These are phyloP conservation scores for Coemansia sp. DNA, from an alignment of 192 early-diverging fungal genomes.

Conservation along the genomic window DNA sequence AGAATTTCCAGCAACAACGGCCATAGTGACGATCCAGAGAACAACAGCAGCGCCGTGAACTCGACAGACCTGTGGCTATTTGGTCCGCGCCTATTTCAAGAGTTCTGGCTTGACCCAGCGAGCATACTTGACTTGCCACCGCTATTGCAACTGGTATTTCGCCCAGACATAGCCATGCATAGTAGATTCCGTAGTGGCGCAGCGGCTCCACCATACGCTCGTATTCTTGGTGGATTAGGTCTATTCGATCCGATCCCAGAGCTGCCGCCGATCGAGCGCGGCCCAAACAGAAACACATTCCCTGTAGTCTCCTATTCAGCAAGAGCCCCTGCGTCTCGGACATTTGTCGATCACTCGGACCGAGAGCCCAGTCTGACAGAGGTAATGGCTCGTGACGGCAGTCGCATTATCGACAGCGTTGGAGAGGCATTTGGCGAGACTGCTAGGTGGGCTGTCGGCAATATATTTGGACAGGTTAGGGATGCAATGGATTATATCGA, in stretches of 20 bases:
- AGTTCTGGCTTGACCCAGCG: background rate
- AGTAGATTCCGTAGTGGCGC: background rate
- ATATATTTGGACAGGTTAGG: slow-evolving; percentile 44
- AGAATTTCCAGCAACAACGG: slow-evolving; percentile 3
- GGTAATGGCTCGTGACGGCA: slow-evolving; percentile 19
- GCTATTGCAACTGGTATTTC: background rate
- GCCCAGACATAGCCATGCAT: background rate
- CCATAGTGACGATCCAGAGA: background rate
- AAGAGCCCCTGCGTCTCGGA: background rate
- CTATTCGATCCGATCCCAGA: slow-evolving; percentile 38
- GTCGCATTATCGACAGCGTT: slow-evolving; percentile 28
- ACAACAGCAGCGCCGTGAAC: background rate
- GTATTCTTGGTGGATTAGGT: slow-evolving; percentile 34
- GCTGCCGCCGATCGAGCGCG: slow-evolving; percentile 5
- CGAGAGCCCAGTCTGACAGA: slow-evolving; percentile 4
- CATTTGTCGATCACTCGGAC: background rate
- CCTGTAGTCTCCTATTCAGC: slow-evolving; percentile 32
- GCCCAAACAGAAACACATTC: slow-evolving; percentile 18
- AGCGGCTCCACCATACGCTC: slow-evolving; percentile 42
- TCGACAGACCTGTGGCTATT: background rate
- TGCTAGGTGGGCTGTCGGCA: slow-evolving; percentile 45
- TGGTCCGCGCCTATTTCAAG: background rate
- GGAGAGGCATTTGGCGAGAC: slow-evolving; percentile 47
- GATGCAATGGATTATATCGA: slow-evolving; percentile 45
- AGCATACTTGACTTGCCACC: background rate